These are phyloP conservation scores for Trichoderma cornu-damae DNA, from an alignment of 2,329 filamentous ascomycete genomes.

Conservation along the genomic window DNA sequence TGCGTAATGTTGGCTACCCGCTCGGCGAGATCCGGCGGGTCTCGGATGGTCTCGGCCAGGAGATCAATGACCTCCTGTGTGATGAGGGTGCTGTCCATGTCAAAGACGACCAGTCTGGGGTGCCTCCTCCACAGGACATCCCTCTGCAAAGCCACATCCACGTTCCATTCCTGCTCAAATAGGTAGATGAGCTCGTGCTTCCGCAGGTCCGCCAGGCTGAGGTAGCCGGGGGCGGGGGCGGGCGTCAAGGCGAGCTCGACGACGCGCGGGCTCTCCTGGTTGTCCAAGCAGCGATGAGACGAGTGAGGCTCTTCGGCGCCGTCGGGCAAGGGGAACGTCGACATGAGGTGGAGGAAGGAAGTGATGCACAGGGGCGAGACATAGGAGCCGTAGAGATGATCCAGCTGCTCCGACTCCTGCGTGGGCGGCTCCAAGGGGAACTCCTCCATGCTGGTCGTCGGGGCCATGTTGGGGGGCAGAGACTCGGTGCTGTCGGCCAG, in stretches of 20 bases:
- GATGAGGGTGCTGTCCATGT: constrained; percentile 98
- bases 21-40: constrained; percentile 66
- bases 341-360: constrained; percentile 62
- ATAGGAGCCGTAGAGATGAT: constrained; percentile 61
- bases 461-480: constrained; percentile 51
- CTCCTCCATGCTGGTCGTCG: constrained; percentile 52
- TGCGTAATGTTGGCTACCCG: constrained; percentile 85
- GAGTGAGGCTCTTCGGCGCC: constrained; percentile 52
- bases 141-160: constrained; percentile 72
- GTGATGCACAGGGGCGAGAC: constrained; percentile 61
- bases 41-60: constrained; percentile 70
- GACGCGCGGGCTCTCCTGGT: constrained; percentile 53
- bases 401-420: constrained; percentile 51
- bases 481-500: constrained; percentile 33
- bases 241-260: constrained; percentile 63
- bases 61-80: constrained; percentile 97
- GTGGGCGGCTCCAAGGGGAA: constrained; percentile 57
- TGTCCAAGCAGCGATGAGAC: constrained; percentile 61
- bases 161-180: constrained; percentile 85
- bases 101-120: constrained; percentile 86
- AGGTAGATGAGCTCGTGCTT: constrained; percentile 77
- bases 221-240: constrained; percentile 55
- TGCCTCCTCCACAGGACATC: constrained; percentile 71
- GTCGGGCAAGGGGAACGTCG: constrained; percentile 52
- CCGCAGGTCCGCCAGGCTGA: constrained; percentile 63